Percentiles rank a stretch among this genome's conserved stretches.
phyloP scores from a whole-genome alignment of 495 filamentous ascomycete genomes.

The Podospora didyma region DNA sequence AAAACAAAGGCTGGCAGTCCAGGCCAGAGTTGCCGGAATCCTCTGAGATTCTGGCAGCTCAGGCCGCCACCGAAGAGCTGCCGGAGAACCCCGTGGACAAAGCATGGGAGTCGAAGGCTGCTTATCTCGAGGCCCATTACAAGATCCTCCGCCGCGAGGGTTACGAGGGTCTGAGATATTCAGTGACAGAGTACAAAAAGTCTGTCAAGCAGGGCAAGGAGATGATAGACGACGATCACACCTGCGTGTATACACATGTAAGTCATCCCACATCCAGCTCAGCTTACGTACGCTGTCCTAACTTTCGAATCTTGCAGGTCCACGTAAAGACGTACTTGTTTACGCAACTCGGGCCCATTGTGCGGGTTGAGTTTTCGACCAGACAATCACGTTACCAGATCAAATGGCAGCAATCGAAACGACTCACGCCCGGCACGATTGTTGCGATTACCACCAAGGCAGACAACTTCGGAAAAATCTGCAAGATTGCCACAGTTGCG shows the following conservation, averaged over 20 bases:
- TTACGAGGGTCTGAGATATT: slow-evolving; percentile 54
- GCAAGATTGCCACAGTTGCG: slow-evolving; percentile 69
- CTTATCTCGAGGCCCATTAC: slow-evolving; percentile 62
- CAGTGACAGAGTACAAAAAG: slow-evolving; percentile 37
- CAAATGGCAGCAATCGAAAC: slow-evolving; percentile 70
- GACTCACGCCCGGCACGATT: slow-evolving; percentile 64
- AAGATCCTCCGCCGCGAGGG: slow-evolving; percentile 63
- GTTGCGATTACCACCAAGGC: slow-evolving; percentile 63
- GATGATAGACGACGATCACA: slow-evolving; percentile 51
- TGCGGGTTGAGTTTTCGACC: slow-evolving; percentile 68
- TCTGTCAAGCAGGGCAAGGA: slow-evolving; percentile 39
- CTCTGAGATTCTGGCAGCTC: slow-evolving; percentile 32
- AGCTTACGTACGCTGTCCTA: neutral
- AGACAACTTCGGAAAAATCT: slow-evolving; percentile 62
- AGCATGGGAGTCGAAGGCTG: slow-evolving; percentile 42
- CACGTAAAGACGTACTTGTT: slow-evolving; percentile 61
- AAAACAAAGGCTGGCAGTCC: slow-evolving; percentile 30
- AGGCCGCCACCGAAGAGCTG: slow-evolving; percentile 28
- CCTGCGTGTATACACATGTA: slow-evolving; percentile 75
- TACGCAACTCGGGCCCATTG: slow-evolving; percentile 57
- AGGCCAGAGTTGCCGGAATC: slow-evolving; percentile 43
- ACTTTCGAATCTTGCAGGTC: slow-evolving; percentile 46
- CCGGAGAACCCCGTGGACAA: slow-evolving; percentile 33
- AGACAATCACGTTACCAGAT: slow-evolving; percentile 63
- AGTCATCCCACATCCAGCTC: slow-evolving; percentile 9